Percentiles rank a stretch among this genome's conserved stretches.
Conservation (phyloP, 495 filamentous ascomycete genomes). For the Collariella sp. region DNA sequence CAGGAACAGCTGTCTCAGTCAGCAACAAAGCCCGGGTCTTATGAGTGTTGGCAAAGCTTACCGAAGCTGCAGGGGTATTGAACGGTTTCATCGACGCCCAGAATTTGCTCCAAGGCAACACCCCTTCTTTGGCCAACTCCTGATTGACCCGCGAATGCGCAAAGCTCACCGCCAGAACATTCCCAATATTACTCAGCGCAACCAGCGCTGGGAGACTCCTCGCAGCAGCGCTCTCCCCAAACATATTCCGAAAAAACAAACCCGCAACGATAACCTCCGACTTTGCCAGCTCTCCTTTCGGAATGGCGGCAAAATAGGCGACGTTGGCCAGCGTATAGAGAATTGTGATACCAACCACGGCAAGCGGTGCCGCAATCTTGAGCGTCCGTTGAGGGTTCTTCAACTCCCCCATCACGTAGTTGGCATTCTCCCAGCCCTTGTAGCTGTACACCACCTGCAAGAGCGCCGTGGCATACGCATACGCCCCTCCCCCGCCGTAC, state of each 20-base stretch:
- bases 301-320: slow-evolving; percentile 47
- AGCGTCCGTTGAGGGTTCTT: slow-evolving; percentile 54
- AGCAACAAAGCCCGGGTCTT: neutral
- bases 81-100: slow-evolving; percentile 36
- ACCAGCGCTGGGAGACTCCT: slow-evolving; percentile 51
- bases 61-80: slow-evolving; percentile 35
- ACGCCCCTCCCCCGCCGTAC: slow-evolving; percentile 33
- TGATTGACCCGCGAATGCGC: slow-evolving; percentile 57
- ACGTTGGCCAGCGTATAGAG: slow-evolving; percentile 59
- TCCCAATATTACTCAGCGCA: slow-evolving; percentile 55
- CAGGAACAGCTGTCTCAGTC: slow-evolving; percentile 32
- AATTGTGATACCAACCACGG: slow-evolving; percentile 47
- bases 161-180: slow-evolving; percentile 41
- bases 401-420: slow-evolving; percentile 51
- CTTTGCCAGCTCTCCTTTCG: slow-evolving; percentile 43
- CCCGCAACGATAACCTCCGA: slow-evolving; percentile 39
- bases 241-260: slow-evolving; percentile 42
- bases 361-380: slow-evolving; percentile 52
- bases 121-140: slow-evolving; percentile 59
- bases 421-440: slow-evolving; percentile 42
- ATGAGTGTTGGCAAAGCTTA: slow-evolving; percentile 15
- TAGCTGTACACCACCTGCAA: slow-evolving; percentile 45
- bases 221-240: slow-evolving; percentile 31
- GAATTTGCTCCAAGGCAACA: slow-evolving; percentile 50
- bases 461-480: slow-evolving; percentile 40